Percentiles rank a stretch among this genome's conserved stretches.
These are phyloP conservation scores for Millerozyma miso DNA, from an alignment of 805 yeast species.

Conservation along the genomic window DNA sequence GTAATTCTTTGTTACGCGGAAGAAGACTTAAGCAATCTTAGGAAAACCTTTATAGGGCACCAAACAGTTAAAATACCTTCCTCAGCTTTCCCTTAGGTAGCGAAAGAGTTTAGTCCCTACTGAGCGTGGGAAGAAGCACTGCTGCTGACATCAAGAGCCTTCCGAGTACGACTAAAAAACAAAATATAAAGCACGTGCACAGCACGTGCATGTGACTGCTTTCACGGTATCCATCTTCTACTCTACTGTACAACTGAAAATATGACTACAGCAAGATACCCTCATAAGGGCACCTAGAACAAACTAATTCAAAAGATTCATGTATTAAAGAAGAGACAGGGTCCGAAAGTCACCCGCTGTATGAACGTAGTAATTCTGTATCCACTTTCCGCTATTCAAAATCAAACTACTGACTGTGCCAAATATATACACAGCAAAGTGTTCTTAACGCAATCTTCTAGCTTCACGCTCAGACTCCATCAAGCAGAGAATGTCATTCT, in stretches of 20 bases:
- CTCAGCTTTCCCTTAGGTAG: too few relatives aligned
- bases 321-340: not conserved
- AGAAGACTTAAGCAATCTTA: too few relatives aligned
- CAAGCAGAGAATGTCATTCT: constrained; percentile 73
- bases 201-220: not conserved
- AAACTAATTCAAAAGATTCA: not conserved
- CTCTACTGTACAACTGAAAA: not conserved
- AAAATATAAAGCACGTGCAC: not conserved
- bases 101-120: too few relatives aligned
- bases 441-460: constrained; percentile 73
- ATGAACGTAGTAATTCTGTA: not conserved
- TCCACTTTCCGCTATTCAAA: not conserved
- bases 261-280: not conserved
- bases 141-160: not conserved
- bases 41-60: too few relatives aligned
- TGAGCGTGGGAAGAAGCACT: too few relatives aligned
- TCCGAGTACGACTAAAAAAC: not conserved
- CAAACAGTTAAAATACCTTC: too few relatives aligned
- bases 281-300: not conserved
- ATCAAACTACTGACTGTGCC: not conserved
- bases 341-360: not conserved
- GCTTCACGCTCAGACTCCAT: constrained; percentile 99
- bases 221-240: not conserved
- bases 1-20: too few relatives aligned
- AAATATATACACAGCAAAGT: not conserved